A percentile compares a stretch with the other conserved stretches of the same genome.
Conservation (phyloP, 805 yeast species). For the Lipomyces yamadae region DNA sequence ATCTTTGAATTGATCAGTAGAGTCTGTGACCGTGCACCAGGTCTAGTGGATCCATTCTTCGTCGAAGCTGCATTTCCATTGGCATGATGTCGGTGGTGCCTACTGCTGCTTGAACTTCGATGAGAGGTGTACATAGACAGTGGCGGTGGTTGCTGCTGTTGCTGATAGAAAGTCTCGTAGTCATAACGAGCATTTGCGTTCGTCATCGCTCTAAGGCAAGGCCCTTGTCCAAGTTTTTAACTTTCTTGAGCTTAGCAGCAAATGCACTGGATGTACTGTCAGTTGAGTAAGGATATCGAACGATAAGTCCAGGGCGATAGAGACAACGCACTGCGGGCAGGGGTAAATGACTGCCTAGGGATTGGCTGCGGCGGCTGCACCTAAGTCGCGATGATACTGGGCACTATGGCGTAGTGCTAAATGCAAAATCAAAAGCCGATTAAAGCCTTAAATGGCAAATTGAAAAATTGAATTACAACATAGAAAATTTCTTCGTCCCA, state of each 20-base stretch:
- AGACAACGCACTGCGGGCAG: background rate
- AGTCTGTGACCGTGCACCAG: conserved; percentile 34
- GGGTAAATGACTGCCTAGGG: background rate
- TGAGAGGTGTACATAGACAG: conserved; percentile 17
- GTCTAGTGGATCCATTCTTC: conserved; percentile 2
- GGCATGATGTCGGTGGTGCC: conserved; percentile 5
- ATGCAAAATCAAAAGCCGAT: background rate
- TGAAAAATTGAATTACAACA: background rate
- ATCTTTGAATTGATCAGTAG: conserved; percentile 43
- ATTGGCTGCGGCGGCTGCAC: background rate
- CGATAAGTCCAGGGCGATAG: background rate
- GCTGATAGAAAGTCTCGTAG: conserved; percentile 17
- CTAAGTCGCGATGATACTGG: conserved; percentile 19
- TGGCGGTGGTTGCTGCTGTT: conserved; percentile 7
- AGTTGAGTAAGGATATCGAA: conserved; percentile 1
- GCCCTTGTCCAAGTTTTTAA: background rate
- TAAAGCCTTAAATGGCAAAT: background rate
- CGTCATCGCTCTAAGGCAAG: conserved; percentile 2
- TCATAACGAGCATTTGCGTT: conserved; percentile 6
- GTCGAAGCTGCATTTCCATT: background rate
- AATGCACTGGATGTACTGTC: background rate
- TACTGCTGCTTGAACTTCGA: conserved; percentile 9
- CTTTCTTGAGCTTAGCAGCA: background rate
- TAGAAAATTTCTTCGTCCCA: conserved; percentile 6
- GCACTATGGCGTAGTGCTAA: conserved; percentile 22